Base-by-base conservation (phyloP, 768 basidiomycete genomes). In the Panus rudis region DNA sequence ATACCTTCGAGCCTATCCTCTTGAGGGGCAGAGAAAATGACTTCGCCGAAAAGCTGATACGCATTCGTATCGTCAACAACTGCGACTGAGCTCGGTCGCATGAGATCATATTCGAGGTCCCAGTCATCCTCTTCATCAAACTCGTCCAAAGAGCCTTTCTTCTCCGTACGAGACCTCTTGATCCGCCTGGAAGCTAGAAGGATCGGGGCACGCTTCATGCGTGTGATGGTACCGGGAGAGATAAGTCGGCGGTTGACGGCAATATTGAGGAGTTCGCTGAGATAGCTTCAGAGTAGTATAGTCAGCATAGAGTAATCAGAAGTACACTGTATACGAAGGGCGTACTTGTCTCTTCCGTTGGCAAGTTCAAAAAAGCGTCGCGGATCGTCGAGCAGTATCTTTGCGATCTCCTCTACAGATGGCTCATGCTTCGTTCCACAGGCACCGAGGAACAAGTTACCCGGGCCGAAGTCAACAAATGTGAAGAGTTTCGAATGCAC, bases 361-460 rank as follows among this genome's bases (percentile, higher is more conserved):
- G 87, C 75, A 10, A 87, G 65, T 19, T 78, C 63, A 48, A 84
- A 86, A 58, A 94, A 91, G 43, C 71, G 67, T 24, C 65, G 68
- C 11, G 91, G 86, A 58, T 90, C 71, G 2, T 69, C 69, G 17
- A 93, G 61, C 32, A 92, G 61, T 41, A 79, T 82, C 41, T 72
- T 71, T 0, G 80, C 81, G 32, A 92, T 72, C 61, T 92, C 91
- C 44, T 89, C 81, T 4, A 92, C 77, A 34, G 79, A 90, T 4
- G 94, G 93, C 55, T 92, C 88, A 32, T 75, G 80, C 55, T 81
- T 84, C 13, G 92, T 88, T 10, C 96, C 94, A 52, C 90, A 90
- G 3, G 86, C 82, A 41, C 73, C 76, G 34, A 99, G 68, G 64
- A 99, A 97, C 3, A 74, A 69, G 52, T 92, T 94, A 4, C 71